Conservation (phyloP, 129 eudicot genomes). For the Chrysanthemum lavandulifolium region DNA sequence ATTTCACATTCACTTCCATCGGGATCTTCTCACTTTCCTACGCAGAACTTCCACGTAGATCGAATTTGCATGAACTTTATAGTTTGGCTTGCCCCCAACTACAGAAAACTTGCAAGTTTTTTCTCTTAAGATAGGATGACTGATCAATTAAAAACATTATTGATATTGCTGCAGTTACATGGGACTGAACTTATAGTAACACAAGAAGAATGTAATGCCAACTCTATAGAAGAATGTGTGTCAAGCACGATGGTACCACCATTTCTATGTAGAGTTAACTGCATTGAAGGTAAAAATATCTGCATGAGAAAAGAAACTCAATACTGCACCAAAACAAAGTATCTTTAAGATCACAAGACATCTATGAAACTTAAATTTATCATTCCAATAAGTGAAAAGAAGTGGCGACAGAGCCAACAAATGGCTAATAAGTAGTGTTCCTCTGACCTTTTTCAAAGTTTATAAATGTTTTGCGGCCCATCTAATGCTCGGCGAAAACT, state of each 20-base stretch:
- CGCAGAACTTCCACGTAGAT: conserved; percentile 18
- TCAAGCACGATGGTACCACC: conserved; percentile 31
- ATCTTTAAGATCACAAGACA: too few relatives aligned
- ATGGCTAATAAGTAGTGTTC: too few relatives aligned
- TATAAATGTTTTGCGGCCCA: too few relatives aligned
- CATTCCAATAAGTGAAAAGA: too few relatives aligned
- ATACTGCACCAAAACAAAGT: conserved; percentile 10
- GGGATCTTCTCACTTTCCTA: conserved; percentile 72
- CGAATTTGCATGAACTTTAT: conserved; percentile 9
- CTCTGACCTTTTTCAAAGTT: too few relatives aligned
- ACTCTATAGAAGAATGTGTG: conserved; percentile 23
- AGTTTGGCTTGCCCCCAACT: conserved; percentile 5
- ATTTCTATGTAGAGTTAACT: conserved; percentile 32
- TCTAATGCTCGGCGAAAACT: too few relatives aligned
- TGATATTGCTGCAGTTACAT: conserved; percentile 12
- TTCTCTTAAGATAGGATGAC: conserved; percentile 14
- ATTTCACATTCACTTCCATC: conserved; percentile 59
- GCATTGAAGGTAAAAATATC: conserved; percentile 5
- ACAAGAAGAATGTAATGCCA: conserved; percentile 7
- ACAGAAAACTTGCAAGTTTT: conserved; percentile 17
- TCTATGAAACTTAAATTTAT: too few relatives aligned
- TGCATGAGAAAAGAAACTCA: neutral
- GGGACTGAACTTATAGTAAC: conserved; percentile 19
- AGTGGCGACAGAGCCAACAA: too few relatives aligned
- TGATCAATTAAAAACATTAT: neutral